Evolutionary conservation across 176 grass and related monocot genomes (phyloP), one percentile per base, ranked within the genome.

Genomic region (Ananas comosus): DNA sequence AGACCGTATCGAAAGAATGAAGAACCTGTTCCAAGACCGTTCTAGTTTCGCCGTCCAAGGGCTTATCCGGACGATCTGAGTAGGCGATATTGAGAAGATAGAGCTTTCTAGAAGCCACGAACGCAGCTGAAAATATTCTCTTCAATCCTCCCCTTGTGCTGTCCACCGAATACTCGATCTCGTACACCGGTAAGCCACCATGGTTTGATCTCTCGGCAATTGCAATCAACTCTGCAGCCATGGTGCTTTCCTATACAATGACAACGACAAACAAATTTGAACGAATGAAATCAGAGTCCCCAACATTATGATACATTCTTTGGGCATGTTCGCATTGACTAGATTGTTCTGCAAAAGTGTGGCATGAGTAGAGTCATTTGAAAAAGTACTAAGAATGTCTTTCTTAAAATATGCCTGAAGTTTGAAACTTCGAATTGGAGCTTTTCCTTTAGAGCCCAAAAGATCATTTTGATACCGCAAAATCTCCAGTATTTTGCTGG

Each of bases 121-220:
- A 97, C 4, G 86, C 89, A 67, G 84, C 83, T 13, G 78, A 80
- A 74, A 97, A 86, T 59, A 97, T 90, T 48, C 82, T 76, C 80
- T 92, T 92, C 86, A 92, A 77, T 69, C 94, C 94, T 74, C 94
- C 89, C 64, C 94, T 90, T 19, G 86, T 92, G 64, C 88, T 97
- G 79, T 97, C 86, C 61, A 92, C 47, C 48, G 49, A 9, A 21
- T 92, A 97, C 81, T 92, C 89, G 9, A 97, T 88, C 71, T 97
- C 94, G 47, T 97, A 97, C 48, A 90, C 74, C 19, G 79, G 79
- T 52, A 90, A 9, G 9, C 83, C 77, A 82, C 70, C 67, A 16
- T 78, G 83, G 11, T 84, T 86, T 18, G 77, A 77, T 82, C 94
- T 85, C 82, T 97, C 82, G 73, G 48, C 81, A 51, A 82, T 77